These are phyloP conservation scores for Aphanoascus verrucosus DNA, from an alignment of 2,329 filamentous ascomycete species.

Conservation along the genomic window DNA sequence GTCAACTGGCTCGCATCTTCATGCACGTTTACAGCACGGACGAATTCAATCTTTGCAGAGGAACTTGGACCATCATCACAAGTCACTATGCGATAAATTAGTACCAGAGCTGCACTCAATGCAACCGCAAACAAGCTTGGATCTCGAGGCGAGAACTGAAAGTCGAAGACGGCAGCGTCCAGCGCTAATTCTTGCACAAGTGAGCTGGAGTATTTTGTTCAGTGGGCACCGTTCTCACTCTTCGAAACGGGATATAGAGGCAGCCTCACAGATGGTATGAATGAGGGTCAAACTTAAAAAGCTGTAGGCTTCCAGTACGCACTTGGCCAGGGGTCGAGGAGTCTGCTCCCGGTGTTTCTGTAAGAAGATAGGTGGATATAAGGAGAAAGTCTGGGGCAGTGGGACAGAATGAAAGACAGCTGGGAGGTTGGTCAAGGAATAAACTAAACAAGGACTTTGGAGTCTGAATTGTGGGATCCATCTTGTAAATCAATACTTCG, in stretches of 20 bases:
- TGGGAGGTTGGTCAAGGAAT: conserved; percentile 35
- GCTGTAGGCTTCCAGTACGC: conserved; percentile 62
- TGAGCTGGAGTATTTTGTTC: conserved; percentile 32
- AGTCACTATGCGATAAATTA: conserved; percentile 28
- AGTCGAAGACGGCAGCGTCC: conserved; percentile 67
- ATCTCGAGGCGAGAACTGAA: conserved; percentile 61
- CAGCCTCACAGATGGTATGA: conserved; percentile 24
- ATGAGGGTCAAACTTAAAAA: conserved; percentile 46
- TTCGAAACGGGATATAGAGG: conserved; percentile 10
- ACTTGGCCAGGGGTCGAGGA: conserved; percentile 39
- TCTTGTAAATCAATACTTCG: neutral
- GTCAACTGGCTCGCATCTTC: conserved; percentile 50
- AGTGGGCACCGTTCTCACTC: conserved; percentile 14
- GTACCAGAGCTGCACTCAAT: conserved; percentile 54
- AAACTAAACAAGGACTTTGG: conserved; percentile 27
- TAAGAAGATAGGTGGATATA: conserved; percentile 73
- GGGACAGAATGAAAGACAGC: conserved; percentile 37
- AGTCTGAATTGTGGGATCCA: conserved; percentile 8
- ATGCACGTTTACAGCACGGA: conserved; percentile 41
- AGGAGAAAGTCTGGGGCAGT: conserved; percentile 54
- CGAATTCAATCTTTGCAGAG: conserved; percentile 22
- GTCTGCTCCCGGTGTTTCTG: conserved; percentile 24
- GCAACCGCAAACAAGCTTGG: conserved; percentile 58
- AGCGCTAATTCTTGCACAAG: conserved; percentile 51
- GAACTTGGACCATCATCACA: conserved; percentile 11